Conservation (phyloP, 192 early-diverging fungal species). For the Coemansia sp. region DNA sequence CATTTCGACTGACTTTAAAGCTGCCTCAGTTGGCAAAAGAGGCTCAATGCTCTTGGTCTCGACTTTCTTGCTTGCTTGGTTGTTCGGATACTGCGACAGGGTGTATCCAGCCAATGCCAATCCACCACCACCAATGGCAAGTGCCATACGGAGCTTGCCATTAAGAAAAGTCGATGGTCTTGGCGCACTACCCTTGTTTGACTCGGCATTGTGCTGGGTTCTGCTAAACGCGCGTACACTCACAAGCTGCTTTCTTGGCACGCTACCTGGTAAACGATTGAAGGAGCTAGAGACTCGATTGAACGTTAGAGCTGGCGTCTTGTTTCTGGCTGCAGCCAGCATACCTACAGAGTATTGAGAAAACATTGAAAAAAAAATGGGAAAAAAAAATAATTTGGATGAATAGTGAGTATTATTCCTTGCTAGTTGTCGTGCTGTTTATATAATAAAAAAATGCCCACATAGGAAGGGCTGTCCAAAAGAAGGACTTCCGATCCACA, state of each 20-base stretch:
- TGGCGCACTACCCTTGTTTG: neutral
- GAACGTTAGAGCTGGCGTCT: neutral
- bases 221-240: neutral
- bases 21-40: neutral
- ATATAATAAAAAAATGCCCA: too few relatives aligned
- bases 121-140: neutral
- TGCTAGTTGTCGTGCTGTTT: neutral
- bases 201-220: neutral
- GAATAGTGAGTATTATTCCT: neutral
- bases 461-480: neutral
- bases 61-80: neutral
- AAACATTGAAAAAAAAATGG: neutral
- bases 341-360: neutral
- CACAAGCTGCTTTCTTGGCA: neutral
- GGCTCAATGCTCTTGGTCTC: neutral
- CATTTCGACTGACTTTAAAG: neutral
- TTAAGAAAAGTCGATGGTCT: neutral
- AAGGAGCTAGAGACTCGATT: neutral
- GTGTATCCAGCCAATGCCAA: neutral
- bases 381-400: neutral
- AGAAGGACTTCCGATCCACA: neutral
- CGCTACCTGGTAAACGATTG: neutral
- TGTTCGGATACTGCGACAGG: neutral
- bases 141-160: neutral
- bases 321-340: neutral